Evolutionary conservation across 2,329 filamentous ascomycete species (phyloP).

Genomic region (Talaromyces rugulosus): DNA sequence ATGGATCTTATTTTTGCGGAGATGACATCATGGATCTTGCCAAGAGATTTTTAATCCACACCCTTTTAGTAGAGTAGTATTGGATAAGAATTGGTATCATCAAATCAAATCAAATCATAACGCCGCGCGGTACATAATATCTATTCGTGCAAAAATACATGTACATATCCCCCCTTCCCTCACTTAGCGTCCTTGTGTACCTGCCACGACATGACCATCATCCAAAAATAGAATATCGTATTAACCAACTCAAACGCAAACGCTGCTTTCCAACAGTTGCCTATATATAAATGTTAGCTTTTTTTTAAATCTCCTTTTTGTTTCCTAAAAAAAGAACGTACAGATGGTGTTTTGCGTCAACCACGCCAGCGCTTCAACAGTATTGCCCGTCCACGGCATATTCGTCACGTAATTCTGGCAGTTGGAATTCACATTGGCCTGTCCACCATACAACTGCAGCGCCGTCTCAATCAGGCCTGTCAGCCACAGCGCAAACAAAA

Average conservation of each 20-base stretch:
- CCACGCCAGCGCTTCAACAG: constrained; percentile 56
- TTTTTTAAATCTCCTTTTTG: constrained; percentile 9
- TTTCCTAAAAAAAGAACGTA: constrained; percentile 28
- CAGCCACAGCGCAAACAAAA: constrained; percentile 59
- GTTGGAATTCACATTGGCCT: constrained; percentile 54
- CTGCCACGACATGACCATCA: constrained; percentile 60
- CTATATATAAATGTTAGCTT: constrained; percentile 26
- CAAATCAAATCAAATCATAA: neutral
- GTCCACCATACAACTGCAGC: constrained; percentile 56
- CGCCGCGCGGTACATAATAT: too few relatives aligned
- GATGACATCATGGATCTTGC: neutral
- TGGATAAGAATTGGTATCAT: neutral
- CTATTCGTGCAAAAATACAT: neutral
- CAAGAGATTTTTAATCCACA: neutral
- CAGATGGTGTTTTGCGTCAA: constrained; percentile 61
- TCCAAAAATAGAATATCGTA: constrained; percentile 61
- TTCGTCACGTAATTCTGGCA: constrained; percentile 55
- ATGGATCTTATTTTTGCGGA: neutral
- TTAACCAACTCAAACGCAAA: constrained; percentile 63
- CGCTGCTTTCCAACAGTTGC: constrained; percentile 59
- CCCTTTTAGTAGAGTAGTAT: too few relatives aligned
- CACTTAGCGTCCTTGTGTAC: constrained; percentile 38
- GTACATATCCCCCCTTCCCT: neutral
- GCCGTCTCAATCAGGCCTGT: constrained; percentile 60
- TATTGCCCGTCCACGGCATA: constrained; percentile 44